A percentile compares a stretch with the other conserved stretches of the same genome.
Conservation (phyloP, 345 rosid genomes). For the Aethionema arabicum region DNA sequence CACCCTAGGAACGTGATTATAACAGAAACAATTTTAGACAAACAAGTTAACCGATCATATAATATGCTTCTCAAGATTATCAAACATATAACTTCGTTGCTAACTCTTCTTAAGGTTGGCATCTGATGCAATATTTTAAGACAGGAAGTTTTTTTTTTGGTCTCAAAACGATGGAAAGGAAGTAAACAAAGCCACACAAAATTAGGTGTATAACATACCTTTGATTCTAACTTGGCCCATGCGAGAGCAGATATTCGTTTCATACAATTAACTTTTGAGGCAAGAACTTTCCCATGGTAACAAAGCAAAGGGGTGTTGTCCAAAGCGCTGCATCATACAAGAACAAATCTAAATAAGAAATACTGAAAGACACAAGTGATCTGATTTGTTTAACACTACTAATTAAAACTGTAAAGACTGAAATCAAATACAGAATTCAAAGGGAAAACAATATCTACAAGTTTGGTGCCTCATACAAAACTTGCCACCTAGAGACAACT, state of each 20-base stretch:
- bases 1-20: background rate
- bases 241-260: slow-evolving; percentile 77
- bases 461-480: background rate
- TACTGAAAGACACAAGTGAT: slow-evolving; percentile 18
- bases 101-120: background rate
- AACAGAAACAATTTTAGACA: no score
- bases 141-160: slow-evolving; percentile 3
- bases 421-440: slow-evolving; percentile 13
- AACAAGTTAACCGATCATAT: no score
- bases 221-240: slow-evolving; percentile 67
- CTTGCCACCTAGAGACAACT: background rate
- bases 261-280: slow-evolving; percentile 64
- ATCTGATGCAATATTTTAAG: slow-evolving; percentile 22
- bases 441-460: slow-evolving; percentile 6
- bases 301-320: slow-evolving; percentile 81
- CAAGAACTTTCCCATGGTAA: slow-evolving; percentile 75
- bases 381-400: slow-evolving; percentile 20
- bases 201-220: slow-evolving; percentile 47
- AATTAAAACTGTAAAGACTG: slow-evolving; percentile 19
- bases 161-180: slow-evolving; percentile 17
- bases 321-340: slow-evolving; percentile 42
- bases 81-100: no score
- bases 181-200: slow-evolving; percentile 14
- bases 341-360: slow-evolving; percentile 29
- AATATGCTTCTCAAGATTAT: no score